Percentiles rank a stretch among this genome's conserved stretches.
These are phyloP conservation scores for Pichia occidentalis DNA, from an alignment of 805 yeast species.

Conservation along the genomic window DNA sequence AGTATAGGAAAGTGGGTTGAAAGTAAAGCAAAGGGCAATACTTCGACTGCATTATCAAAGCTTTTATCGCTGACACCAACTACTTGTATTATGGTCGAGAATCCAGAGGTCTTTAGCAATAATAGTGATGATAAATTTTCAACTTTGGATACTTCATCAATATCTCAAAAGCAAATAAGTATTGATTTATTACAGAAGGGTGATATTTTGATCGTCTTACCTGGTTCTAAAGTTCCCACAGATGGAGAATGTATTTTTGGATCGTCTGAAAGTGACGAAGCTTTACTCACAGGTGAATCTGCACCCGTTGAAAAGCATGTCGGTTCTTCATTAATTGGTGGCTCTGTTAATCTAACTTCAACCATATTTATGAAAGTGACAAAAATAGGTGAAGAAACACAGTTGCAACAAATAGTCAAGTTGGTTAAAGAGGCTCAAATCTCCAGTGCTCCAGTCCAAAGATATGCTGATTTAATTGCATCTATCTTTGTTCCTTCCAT, in stretches of 20 bases:
- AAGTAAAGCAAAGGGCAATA: constrained; percentile 87
- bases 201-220: constrained; percentile 71
- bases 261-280: constrained; percentile 78
- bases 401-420: constrained; percentile 77
- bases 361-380: constrained; percentile 62
- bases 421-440: constrained; percentile 88
- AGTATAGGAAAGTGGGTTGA: constrained; percentile 89
- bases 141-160: constrained; percentile 14
- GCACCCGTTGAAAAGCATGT: constrained; percentile 56
- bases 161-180: constrained; percentile 45
- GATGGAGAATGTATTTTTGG: constrained; percentile 83
- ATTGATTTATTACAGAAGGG: constrained; percentile 70
- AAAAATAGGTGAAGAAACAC: constrained; percentile 75
- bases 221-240: constrained; percentile 87
- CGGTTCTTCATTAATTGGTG: constrained; percentile 74
- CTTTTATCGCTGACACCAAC: constrained; percentile 77
- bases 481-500: constrained; percentile 80
- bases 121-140: not conserved
- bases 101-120: constrained; percentile 25
- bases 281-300: constrained; percentile 89
- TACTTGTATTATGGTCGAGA: constrained; percentile 56
- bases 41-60: constrained; percentile 80
- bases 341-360: constrained; percentile 81
- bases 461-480: constrained; percentile 79
- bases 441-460: constrained; percentile 83